Conservation (phyloP, 2,329 filamentous ascomycete genomes). For the Sclerotinia spermophila region DNA sequence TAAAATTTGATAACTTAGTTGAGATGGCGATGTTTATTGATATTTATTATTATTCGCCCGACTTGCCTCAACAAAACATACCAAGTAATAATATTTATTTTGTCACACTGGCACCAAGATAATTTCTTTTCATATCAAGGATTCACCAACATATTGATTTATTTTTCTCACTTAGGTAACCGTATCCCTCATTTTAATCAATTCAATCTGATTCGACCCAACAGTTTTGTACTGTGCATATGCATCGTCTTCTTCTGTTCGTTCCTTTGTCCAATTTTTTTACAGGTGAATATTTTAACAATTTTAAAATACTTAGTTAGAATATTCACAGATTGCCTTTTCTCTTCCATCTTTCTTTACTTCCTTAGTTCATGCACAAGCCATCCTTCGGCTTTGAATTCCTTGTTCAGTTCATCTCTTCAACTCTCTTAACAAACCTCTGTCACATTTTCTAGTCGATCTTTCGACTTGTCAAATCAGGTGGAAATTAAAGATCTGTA, state of each 20-base stretch:
- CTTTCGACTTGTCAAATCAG: neutral
- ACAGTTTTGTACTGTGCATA: neutral
- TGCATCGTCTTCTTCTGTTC: neutral
- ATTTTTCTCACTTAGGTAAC: neutral
- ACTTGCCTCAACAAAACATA: too few species aligned
- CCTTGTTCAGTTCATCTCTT: neutral
- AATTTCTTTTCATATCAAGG: neutral
- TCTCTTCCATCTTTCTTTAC: neutral
- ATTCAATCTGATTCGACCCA: neutral
- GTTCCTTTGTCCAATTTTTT: neutral
- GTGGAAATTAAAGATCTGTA: neutral
- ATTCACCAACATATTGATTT: neutral
- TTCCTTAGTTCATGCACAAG: neutral
- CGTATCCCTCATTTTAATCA: neutral
- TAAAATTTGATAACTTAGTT: neutral
- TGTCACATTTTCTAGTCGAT: neutral
- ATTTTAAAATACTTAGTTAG: neutral
- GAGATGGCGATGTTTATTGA: too few species aligned
- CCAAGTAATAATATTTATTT: too few species aligned
- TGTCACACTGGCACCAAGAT: too few species aligned
- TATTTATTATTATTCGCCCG: too few species aligned
- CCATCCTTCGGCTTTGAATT: neutral
- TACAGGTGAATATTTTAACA: neutral
- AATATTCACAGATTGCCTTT: neutral
- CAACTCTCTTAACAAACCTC: neutral